Conservation (phyloP, 2,329 filamentous ascomycete genomes). For the Penicillium sp. region DNA sequence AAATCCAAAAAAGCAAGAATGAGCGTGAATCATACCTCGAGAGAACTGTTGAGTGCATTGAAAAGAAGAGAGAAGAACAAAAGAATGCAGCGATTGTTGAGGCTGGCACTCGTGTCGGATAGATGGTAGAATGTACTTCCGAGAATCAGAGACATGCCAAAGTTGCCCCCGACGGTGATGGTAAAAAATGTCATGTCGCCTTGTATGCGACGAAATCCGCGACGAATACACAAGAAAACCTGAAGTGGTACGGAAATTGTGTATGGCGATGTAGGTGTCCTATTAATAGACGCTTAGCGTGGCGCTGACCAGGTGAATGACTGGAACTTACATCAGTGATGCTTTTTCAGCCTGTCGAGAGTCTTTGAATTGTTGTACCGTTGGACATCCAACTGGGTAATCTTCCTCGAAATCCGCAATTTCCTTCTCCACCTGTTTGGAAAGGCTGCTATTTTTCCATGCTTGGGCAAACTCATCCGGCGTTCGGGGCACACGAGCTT, state of each 20-base stretch:
- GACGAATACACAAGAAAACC: too few species aligned
- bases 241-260: too few species aligned
- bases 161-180: not conserved
- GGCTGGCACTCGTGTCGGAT: constrained; percentile 64
- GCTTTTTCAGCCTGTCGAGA: not conserved
- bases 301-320: not conserved
- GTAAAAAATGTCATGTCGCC: too few species aligned
- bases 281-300: not conserved
- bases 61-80: constrained; percentile 84
- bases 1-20: not conserved
- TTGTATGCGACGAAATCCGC: too few species aligned
- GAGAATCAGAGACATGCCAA: constrained; percentile 70
- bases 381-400: constrained; percentile 25
- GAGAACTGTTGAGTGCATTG: constrained; percentile 76
- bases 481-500: constrained; percentile 65
- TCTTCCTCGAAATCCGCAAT: not conserved
- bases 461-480: constrained; percentile 65
- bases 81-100: constrained; percentile 75
- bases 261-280: not conserved
- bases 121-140: constrained; percentile 80
- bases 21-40: constrained; percentile 64
- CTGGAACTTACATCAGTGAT: not conserved
- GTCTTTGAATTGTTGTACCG: constrained; percentile 20
- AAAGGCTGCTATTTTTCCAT: not conserved
- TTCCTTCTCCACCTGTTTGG: not conserved